Base-by-base conservation (phyloP, 1,284 basidiomycete genomes). In the Cutaneotrichosporon cavernicola region DNA sequence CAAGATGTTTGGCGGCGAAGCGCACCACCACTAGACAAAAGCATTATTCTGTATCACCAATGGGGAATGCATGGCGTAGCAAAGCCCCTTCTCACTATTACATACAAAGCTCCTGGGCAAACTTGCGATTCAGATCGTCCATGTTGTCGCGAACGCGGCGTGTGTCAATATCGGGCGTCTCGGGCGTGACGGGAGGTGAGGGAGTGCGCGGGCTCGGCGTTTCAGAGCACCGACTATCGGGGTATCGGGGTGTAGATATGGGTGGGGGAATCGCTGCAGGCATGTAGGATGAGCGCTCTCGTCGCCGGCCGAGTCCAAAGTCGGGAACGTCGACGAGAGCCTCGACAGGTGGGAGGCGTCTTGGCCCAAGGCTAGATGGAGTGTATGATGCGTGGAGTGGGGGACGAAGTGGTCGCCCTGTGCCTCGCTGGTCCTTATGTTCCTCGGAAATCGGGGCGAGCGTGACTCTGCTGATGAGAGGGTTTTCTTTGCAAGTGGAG, bases 21-120 rank as follows among this genome's bases (percentile, higher is more conserved):
- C 55, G 32, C 43, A 55, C 22, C 52, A 61, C 51, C 53, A 61
- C 53, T 61, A 61, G 60, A 61, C 60, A 34, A 55, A 55, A 56
- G 55, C 55, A 61, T 53, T 53, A 61, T 56, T 56, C 46, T 61
- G 60, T 61, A 61, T 56, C 47, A 61, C 47, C 60, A 61, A 61
- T 56, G 55, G 60, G 55, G 55, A 56, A 61, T 61, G 61, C 62
- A 65, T 63, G 61, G 55, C 58, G 61, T 61, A 56, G 66, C 40
- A 60, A 60, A 30, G 18, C 51, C 30, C 51, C 31, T 34, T 53
- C 21, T 10, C 26, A 31, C 26, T 32, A 21, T 43, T 56, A 56
- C 38, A 56, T 56, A 56, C 38, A 56, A 30, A 56, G 55, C 55
- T 53, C 26, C 51, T 56, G 46, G 8, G 55, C 55, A 36, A 56